Evolutionary conservation across 2,329 filamentous ascomycete species (phyloP).

Genomic region (Cladophialophora chaetospira): DNA sequence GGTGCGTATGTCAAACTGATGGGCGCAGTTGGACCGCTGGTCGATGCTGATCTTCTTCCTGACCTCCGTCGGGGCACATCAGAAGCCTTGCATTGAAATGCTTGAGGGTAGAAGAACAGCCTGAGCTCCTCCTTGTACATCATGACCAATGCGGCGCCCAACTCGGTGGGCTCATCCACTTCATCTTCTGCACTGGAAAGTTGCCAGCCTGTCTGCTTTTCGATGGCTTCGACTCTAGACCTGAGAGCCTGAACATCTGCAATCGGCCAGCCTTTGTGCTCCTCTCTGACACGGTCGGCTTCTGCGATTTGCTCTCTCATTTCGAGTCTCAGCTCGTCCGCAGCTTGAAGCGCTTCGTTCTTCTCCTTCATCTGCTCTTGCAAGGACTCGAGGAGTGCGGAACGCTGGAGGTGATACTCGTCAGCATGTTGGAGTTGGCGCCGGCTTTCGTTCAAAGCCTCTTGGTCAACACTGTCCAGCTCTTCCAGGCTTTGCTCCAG

Average conservation of each 20-base stretch:
- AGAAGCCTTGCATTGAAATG: conserved; percentile 36
- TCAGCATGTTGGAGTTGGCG: conserved; percentile 66
- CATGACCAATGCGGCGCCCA: conserved; percentile 44
- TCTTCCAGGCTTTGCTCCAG: conserved; percentile 73
- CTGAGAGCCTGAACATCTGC: conserved; percentile 79
- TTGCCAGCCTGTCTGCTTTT: conserved; percentile 49
- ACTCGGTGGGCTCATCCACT: conserved; percentile 26
- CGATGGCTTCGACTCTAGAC: conserved; percentile 57
- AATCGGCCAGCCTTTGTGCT: conserved; percentile 85
- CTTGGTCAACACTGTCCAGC: conserved; percentile 59
- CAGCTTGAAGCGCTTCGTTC: conserved; percentile 63
- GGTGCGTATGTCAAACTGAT: conserved; percentile 42
- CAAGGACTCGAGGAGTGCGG: conserved; percentile 65
- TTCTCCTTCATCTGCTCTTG: conserved; percentile 68
- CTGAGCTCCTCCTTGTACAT: conserved; percentile 46
- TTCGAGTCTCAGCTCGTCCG: conserved; percentile 67
- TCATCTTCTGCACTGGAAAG: conserved; percentile 42
- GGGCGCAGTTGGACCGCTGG: conserved; percentile 32
- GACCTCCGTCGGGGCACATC: conserved; percentile 25
- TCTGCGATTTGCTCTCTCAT: conserved; percentile 75
- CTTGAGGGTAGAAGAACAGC: conserved; percentile 45
- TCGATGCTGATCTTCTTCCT: conserved; percentile 33
- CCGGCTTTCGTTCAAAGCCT: conserved; percentile 74
- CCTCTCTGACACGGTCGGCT: conserved; percentile 80
- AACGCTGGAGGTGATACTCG: conserved; percentile 69